phyloP scores from a whole-genome alignment of 768 basidiomycete genomes.

The Trametes cinnabarina region DNA sequence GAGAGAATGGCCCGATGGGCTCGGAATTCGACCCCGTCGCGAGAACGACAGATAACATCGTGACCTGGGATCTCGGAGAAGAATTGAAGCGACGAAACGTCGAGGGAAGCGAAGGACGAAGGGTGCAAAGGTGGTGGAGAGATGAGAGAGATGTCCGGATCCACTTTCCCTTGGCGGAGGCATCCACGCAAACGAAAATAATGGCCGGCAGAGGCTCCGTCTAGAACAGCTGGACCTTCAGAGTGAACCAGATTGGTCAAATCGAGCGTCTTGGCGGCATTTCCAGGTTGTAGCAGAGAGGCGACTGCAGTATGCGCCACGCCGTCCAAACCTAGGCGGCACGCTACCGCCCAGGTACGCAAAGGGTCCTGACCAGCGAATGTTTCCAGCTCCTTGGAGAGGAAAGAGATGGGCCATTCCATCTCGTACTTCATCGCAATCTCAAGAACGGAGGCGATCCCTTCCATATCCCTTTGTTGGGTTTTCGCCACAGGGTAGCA shows the following conservation, averaged over 20 bases:
- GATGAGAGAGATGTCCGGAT: too few species aligned
- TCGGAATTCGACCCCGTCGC: not conserved
- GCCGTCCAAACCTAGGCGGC: not conserved
- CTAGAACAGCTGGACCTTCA: too few species aligned
- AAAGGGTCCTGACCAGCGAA: not conserved
- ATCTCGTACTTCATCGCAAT: conserved; percentile 28
- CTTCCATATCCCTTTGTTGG: not conserved
- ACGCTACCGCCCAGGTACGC: conserved; percentile 2
- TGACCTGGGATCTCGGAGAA: not conserved
- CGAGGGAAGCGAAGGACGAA: not conserved
- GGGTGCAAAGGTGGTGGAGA: too few species aligned
- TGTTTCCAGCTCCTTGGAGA: not conserved
- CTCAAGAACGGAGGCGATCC: conserved; percentile 4
- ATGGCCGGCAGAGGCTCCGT: too few species aligned
- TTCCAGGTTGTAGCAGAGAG: too few species aligned
- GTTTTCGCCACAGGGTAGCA: conserved; percentile 35
- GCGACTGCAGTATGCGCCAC: not conserved
- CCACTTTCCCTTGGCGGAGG: too few species aligned
- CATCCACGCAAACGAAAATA: too few species aligned
- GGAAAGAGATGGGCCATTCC: not conserved
- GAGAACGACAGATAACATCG: not conserved
- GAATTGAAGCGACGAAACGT: not conserved
- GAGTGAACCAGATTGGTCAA: not conserved
- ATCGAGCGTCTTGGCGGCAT: too few species aligned
- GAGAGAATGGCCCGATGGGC: not conserved